These are phyloP conservation scores for Eustoma russellianum DNA, from an alignment of 257 asterid genomes.

Conservation along the genomic window DNA sequence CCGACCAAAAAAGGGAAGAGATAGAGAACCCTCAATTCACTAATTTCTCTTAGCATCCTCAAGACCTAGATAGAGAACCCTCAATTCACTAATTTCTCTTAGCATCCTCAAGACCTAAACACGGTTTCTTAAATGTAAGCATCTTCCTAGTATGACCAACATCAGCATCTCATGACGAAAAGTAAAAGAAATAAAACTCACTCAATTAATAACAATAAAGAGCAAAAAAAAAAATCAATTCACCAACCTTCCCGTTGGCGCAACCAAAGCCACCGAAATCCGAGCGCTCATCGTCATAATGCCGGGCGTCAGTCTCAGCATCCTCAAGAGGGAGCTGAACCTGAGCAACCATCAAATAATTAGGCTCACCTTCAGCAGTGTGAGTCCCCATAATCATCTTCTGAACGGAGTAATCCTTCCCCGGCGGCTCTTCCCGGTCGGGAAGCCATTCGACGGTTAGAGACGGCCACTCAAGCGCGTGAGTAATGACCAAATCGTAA, in stretches of 20 bases:
- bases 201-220: not conserved
- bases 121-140: no score
- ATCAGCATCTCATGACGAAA: not conserved
- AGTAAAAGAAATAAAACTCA: not conserved
- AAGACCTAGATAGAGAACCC: no score
- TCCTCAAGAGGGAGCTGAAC: conserved; percentile 83
- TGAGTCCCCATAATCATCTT: conserved; percentile 88
- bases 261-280: conserved; percentile 81
- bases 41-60: no score
- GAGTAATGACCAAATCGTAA: conserved; percentile 84
- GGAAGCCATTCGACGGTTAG: conserved; percentile 94
- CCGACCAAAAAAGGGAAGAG: no score
- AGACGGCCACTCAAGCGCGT: conserved; percentile 90
- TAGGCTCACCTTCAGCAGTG: conserved; percentile 87
- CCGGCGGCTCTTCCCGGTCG: conserved; percentile 82
- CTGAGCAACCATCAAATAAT: conserved; percentile 83
- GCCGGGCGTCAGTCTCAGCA: conserved; percentile 67
- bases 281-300: conserved; percentile 71
- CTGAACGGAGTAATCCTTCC: conserved; percentile 84
- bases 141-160: not conserved
- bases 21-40: no score
- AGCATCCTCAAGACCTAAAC: no score
- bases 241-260: conserved; percentile 80
- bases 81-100: no score
- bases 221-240: no score